These are phyloP conservation scores for Metschnikowia matae DNA, from an alignment of 805 yeast species.

Conservation along the genomic window DNA sequence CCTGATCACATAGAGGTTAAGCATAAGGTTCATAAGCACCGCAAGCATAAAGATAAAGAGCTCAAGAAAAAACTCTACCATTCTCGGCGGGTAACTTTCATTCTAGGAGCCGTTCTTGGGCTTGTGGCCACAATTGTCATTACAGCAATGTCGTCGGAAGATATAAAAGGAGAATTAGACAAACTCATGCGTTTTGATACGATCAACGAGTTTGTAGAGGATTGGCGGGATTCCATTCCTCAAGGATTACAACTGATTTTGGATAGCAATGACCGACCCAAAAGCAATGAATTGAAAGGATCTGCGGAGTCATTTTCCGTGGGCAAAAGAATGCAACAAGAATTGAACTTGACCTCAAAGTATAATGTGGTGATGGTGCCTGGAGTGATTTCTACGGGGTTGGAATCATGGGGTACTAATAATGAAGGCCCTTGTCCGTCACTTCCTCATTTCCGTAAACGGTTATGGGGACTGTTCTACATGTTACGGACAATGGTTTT, in stretches of 20 bases:
- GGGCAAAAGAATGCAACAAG: slow-evolving; percentile 58
- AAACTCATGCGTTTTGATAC: slow-evolving; percentile 47
- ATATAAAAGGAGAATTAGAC: slow-evolving; percentile 45
- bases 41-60: slow-evolving; percentile 2
- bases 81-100: slow-evolving; percentile 56
- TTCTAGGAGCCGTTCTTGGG: slow-evolving; percentile 73
- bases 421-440: slow-evolving; percentile 75
- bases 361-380: slow-evolving; percentile 91
- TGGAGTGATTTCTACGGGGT: slow-evolving; percentile 92
- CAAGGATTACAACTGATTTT: slow-evolving; percentile 56
- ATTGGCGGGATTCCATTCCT: slow-evolving; percentile 73
- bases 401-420: slow-evolving; percentile 86
- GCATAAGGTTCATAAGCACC: neutral
- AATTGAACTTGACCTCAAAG: slow-evolving; percentile 50
- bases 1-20: no score
- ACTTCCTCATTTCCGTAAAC: slow-evolving; percentile 77
- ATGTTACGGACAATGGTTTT: slow-evolving; percentile 90
- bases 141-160: slow-evolving; percentile 37
- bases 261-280: slow-evolving; percentile 46
- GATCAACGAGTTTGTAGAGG: slow-evolving; percentile 52
- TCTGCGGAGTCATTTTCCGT: slow-evolving; percentile 84
- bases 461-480: slow-evolving; percentile 96
- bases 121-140: slow-evolving; percentile 59
- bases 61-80: slow-evolving; percentile 30
- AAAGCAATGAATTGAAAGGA: slow-evolving; percentile 37